These are phyloP conservation scores for Leptomonas seymouri DNA, from an alignment of 208 protist species.

Conservation along the genomic window DNA sequence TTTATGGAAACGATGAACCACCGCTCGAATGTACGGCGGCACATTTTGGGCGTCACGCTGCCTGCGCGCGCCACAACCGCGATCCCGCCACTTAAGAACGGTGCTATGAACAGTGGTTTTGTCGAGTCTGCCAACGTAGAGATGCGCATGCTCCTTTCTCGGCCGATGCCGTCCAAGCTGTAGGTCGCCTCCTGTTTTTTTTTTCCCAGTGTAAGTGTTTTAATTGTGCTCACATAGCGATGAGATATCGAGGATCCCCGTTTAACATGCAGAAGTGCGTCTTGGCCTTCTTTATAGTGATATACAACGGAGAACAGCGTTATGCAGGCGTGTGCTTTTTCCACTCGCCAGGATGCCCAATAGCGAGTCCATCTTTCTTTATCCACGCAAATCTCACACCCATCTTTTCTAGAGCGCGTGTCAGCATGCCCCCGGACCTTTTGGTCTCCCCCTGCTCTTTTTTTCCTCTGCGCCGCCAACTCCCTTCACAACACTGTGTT, in stretches of 20 bases:
- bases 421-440: too few species aligned
- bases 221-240: conserved; percentile 15
- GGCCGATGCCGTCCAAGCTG: conserved; percentile 17
- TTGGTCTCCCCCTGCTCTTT: too few species aligned
- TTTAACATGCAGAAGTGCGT: neutral
- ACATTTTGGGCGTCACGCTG: conserved; percentile 55
- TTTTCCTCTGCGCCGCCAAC: too few species aligned
- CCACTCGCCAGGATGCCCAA: too few species aligned
- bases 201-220: neutral
- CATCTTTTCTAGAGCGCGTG: too few species aligned
- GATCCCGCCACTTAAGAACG: conserved; percentile 53
- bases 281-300: neutral
- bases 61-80: conserved; percentile 33
- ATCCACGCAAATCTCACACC: too few species aligned
- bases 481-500: neutral
- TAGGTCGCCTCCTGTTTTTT: neutral
- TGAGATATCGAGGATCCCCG: neutral
- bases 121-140: conserved; percentile 50
- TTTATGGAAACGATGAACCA: conserved; percentile 80
- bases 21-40: conserved; percentile 50
- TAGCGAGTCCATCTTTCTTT: too few species aligned
- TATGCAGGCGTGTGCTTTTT: neutral
- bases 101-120: conserved; percentile 59
- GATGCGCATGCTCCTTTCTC: conserved; percentile 33
- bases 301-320: neutral